phyloP scores from a whole-genome alignment of 208 protist genomes.

The Naegleria gruberi region DNA sequence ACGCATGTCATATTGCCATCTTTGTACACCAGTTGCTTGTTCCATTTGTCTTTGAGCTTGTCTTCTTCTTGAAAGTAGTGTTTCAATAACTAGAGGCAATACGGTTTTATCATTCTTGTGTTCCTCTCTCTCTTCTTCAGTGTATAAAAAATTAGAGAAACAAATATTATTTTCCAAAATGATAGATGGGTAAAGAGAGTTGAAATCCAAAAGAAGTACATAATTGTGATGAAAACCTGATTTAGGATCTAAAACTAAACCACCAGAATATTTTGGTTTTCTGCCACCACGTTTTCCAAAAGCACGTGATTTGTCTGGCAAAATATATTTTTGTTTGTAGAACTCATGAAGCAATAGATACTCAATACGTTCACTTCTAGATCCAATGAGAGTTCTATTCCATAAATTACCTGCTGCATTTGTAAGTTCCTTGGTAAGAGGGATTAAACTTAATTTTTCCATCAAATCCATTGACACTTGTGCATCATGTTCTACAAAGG shows the following conservation, averaged over 20 bases:
- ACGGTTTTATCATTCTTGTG: slow-evolving; percentile 35
- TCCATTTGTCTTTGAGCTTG: neutral
- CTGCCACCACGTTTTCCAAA: neutral
- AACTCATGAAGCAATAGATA: slow-evolving; percentile 96
- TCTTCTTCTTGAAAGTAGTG: slow-evolving; percentile 79
- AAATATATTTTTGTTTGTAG: slow-evolving; percentile 30
- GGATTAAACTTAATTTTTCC: slow-evolving; percentile 86
- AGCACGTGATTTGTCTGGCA: neutral
- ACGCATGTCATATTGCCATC: slow-evolving; percentile 83
- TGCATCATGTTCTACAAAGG: slow-evolving; percentile 51
- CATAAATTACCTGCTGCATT: slow-evolving; percentile 90
- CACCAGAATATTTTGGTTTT: slow-evolving; percentile 42
- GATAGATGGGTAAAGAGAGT: slow-evolving; percentile 99
- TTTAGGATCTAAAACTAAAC: slow-evolving; percentile 91
- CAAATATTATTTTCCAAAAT: slow-evolving; percentile 99
- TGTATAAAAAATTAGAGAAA: slow-evolving; percentile 92
- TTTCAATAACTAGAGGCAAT: slow-evolving; percentile 84
- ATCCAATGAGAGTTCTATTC: slow-evolving; percentile 82
- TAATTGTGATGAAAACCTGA: slow-evolving; percentile 94
- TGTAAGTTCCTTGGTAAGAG: slow-evolving; percentile 93
- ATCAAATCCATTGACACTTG: slow-evolving; percentile 68
- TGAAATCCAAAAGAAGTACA: slow-evolving; percentile 99
- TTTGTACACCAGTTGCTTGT: slow-evolving; percentile 26
- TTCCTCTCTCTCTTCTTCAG: neutral
- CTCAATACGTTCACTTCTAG: slow-evolving; percentile 93